Evolutionary conservation across 495 filamentous ascomycete genomes (phyloP).

Genomic region (Hypoxylon perforatum): DNA sequence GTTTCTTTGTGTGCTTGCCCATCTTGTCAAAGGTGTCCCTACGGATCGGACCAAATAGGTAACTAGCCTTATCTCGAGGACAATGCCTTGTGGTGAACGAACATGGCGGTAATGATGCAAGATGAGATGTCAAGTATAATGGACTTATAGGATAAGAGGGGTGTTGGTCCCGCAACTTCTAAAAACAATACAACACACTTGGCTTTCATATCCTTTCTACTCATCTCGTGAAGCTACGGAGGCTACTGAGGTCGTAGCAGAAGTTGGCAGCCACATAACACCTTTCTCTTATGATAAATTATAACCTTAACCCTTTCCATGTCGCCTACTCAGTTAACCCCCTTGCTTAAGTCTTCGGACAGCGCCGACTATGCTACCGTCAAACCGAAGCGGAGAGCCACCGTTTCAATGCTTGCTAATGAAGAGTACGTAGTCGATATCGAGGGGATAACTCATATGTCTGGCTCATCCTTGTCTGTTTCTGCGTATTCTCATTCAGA

Average conservation of each 20-base stretch:
- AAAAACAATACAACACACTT: background rate
- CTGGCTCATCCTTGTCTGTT: background rate
- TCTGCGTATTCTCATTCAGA: background rate
- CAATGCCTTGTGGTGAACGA: constrained; percentile 14
- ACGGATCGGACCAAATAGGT: background rate
- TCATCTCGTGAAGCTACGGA: background rate
- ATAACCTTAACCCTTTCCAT: constrained; percentile 1
- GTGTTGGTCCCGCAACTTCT: background rate
- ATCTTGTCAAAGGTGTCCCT: background rate
- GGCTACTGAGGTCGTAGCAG: background rate
- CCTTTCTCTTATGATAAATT: background rate
- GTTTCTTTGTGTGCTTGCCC: background rate
- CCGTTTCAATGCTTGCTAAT: background rate
- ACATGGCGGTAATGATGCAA: background rate
- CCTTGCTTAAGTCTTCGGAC: constrained; percentile 26
- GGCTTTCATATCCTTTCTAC: background rate
- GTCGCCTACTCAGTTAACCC: constrained; percentile 13
- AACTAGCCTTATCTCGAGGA: constrained; percentile 1
- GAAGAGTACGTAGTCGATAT: constrained; percentile 21
- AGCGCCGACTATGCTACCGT: constrained; percentile 15
- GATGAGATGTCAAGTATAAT: background rate
- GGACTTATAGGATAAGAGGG: constrained; percentile 8
- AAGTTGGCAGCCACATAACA: background rate
- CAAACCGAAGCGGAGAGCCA: constrained; percentile 3
- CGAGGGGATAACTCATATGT: background rate